A percentile compares a stretch with the other conserved stretches of the same genome.
These are phyloP conservation scores for Tritrichomonas musculus DNA, from an alignment of 208 protist genomes.

Conservation along the genomic window DNA sequence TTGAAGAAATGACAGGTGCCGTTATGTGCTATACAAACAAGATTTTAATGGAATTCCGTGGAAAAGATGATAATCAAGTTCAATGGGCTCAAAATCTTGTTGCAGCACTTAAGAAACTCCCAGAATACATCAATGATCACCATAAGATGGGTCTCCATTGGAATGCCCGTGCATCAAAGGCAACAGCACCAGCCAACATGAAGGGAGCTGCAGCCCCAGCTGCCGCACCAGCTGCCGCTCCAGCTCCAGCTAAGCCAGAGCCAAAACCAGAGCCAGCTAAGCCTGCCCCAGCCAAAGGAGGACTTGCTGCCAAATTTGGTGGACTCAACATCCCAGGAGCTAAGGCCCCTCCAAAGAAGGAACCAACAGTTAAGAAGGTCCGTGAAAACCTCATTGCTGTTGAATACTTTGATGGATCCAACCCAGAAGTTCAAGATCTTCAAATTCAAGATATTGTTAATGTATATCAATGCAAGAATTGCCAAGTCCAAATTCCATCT, in stretches of 20 bases:
- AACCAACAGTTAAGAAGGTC: not conserved
- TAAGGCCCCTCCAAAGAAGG: not conserved
- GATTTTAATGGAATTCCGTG: constrained; percentile 1
- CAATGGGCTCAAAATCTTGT: not conserved
- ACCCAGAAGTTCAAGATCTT: not conserved
- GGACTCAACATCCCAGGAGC: not conserved
- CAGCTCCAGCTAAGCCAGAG: not conserved
- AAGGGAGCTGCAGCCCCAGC: not conserved
- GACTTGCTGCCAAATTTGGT: not conserved
- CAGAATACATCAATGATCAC: constrained; percentile 30
- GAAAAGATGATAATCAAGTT: not conserved
- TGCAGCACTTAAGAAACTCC: not conserved
- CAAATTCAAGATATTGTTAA: not conserved
- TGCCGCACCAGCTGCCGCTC: not conserved
- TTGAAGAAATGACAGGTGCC: constrained; percentile 11
- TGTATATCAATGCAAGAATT: constrained; percentile 20
- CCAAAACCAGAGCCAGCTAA: not conserved
- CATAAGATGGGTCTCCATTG: constrained; percentile 10
- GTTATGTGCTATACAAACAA: constrained; percentile 23
- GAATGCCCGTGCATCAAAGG: not conserved
- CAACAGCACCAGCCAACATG: not conserved
- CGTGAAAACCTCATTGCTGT: not conserved
- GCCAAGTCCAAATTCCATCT: not conserved
- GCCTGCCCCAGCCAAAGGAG: not conserved
- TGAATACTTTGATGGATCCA: not conserved